These are phyloP conservation scores for Geotrichum fermentans DNA, from an alignment of 1,139 yeast genomes.

Conservation along the genomic window DNA sequence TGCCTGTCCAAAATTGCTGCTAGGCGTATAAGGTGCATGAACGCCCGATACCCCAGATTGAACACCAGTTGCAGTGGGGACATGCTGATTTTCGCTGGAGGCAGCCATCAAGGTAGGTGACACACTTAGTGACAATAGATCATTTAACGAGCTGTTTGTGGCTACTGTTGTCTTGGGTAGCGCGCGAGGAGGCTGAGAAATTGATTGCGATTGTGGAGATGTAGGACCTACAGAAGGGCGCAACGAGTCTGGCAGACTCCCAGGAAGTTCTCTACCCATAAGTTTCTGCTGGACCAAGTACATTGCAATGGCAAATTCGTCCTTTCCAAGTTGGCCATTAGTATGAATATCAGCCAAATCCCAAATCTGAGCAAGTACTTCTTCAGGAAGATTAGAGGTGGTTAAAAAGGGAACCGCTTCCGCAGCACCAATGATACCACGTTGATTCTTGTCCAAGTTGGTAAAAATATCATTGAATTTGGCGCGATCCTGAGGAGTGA, in stretches of 20 bases:
- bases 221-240: conserved; percentile 3
- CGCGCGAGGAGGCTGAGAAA: conserved; percentile 27
- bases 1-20: conserved; percentile 66
- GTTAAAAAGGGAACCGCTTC: conserved; percentile 86
- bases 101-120: neutral
- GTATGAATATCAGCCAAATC: conserved; percentile 87
- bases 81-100: too few relatives aligned
- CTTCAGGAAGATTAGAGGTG: conserved; percentile 82
- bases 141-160: conserved; percentile 28
- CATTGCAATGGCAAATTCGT: conserved; percentile 91
- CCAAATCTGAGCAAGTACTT: conserved; percentile 86
- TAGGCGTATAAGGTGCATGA: conserved; percentile 49
- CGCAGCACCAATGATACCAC: conserved; percentile 57
- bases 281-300: conserved; percentile 80
- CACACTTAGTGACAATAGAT: too few relatives aligned
- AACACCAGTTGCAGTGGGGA: too few relatives aligned
- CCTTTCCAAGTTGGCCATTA: conserved; percentile 71
- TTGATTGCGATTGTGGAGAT: conserved; percentile 22
- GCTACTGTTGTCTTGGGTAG: conserved; percentile 26
- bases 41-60: too few relatives aligned
- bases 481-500: conserved; percentile 62
- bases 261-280: conserved; percentile 73
- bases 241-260: conserved; percentile 38
- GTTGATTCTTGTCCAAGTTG: conserved; percentile 59
- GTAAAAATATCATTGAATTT: conserved; percentile 78